Evolutionary conservation across 805 yeast genomes (phyloP), one percentile per base, ranked within the genome.

Genomic region (Candida ipomoeae): DNA sequence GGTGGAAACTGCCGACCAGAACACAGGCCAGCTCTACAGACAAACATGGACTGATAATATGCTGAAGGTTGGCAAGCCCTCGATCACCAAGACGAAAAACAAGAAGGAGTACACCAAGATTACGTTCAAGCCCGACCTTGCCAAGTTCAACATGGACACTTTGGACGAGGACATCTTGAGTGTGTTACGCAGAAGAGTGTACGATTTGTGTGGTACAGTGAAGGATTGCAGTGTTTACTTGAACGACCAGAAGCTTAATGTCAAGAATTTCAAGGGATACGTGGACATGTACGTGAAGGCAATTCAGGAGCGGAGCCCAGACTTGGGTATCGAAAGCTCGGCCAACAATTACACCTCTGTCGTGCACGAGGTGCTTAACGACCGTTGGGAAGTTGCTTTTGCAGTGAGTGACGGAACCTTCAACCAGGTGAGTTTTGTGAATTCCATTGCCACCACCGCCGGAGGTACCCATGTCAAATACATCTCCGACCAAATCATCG

Each of bases 381-480:
- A 87, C 51, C 79, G 97, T 55, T 94, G 99, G 99, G 99, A 94
- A 67, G 68, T 94, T 53, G 99, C 96, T 0, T 92, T 94, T 72
- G 92, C 96, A 1, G 86, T 90, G 4, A 87, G 97, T 40, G 96
- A 90, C 62, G 92, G 91, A 3, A 71, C 80, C 2, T 94, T 94
- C 69, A 88, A 89, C 60, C 99, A 94, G 67, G 94, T 94, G 40
- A 91, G 97, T 34, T 94, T 94, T 71, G 99, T 94, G 14, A 94
- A 94, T 66, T 90, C 97, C 6, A 94, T 94, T 65, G 99, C 99
- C 0, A 94, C 99, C 0, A 92, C 98, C 0, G 73, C 92, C 1
- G 99, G 99, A 53, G 99, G 99, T 59, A 87, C 99, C 0, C 99
- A 94, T 66, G 95, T 90, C 34, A 90, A 85, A 57, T 82, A 85